Conservation (phyloP, 352 stramenopile genomes). For the Phytophthora pini region DNA sequence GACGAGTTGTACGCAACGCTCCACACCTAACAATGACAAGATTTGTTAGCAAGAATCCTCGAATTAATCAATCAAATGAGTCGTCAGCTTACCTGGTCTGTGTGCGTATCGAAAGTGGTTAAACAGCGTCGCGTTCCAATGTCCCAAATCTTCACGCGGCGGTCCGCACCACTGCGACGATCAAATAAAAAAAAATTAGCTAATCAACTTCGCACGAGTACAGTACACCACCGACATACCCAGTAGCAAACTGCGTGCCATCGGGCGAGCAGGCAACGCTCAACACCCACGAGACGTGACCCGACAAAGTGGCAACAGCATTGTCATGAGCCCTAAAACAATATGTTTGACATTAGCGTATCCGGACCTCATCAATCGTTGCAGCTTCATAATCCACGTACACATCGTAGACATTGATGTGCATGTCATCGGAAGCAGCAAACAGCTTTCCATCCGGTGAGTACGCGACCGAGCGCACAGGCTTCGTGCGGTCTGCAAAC, state of each 20-base stretch:
- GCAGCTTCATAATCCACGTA: constrained; percentile 44
- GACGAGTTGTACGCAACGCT: constrained; percentile 91
- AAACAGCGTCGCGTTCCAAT: constrained; percentile 87
- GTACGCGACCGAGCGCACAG: constrained; percentile 88
- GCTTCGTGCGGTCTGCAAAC: constrained; percentile 79
- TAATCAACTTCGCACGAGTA: too few species aligned
- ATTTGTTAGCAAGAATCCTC: constrained; percentile 7
- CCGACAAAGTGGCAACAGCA: constrained; percentile 82
- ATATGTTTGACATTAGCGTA: not conserved
- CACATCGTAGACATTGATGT: constrained; percentile 93
- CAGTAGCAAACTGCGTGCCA: constrained; percentile 85
- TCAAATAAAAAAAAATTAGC: constrained; percentile 6
- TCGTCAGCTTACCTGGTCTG: constrained; percentile 70
- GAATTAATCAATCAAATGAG: constrained; percentile 7
- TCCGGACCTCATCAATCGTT: too few species aligned
- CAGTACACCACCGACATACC: constrained; percentile 38
- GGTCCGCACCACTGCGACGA: constrained; percentile 72
- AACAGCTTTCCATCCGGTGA: constrained; percentile 88
- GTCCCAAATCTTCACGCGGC: constrained; percentile 94
- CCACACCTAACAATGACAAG: constrained; percentile 70
- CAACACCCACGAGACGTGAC: constrained; percentile 91
- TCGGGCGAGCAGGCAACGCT: constrained; percentile 87
- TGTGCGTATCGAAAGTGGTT: constrained; percentile 91
- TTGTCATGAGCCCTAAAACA: constrained; percentile 69
- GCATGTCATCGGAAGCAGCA: constrained; percentile 91